Evolutionary conservation across 768 basidiomycete genomes (phyloP).

Genomic region (Strobilomyces echinocephalus): DNA sequence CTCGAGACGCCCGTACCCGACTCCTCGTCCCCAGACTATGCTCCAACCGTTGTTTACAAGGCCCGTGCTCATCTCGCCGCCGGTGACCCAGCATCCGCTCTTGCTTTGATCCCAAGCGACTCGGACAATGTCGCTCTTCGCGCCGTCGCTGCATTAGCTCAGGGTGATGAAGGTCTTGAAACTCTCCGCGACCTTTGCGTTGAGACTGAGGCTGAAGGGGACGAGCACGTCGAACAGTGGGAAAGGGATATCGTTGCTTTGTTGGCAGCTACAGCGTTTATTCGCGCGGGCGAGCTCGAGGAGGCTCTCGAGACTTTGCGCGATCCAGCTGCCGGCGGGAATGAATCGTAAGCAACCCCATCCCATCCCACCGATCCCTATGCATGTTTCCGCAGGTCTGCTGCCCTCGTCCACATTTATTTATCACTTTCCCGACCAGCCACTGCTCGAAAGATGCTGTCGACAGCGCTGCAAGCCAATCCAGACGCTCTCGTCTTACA

Average conservation of each 20-base stretch:
- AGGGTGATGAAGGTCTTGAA: conserved; percentile 60
- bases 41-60: conserved; percentile 66
- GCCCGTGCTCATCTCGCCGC: conserved; percentile 75
- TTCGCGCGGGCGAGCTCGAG: conserved; percentile 78
- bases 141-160: conserved; percentile 71
- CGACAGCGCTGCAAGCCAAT: conserved; percentile 76
- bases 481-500: conserved; percentile 90
- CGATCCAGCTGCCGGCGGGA: conserved; percentile 62
- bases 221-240: conserved; percentile 56
- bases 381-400: conserved; percentile 48
- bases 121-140: conserved; percentile 64
- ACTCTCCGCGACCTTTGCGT: conserved; percentile 80
- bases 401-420: conserved; percentile 79
- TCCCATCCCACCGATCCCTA: background rate
- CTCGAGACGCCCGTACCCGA: conserved; percentile 53
- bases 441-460: conserved; percentile 82
- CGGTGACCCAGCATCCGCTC: conserved; percentile 50
- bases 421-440: conserved; percentile 86
- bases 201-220: conserved; percentile 74
- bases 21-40: conserved; percentile 58
- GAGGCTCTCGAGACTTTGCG: conserved; percentile 89
- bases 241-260: conserved; percentile 75
- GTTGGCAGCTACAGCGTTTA: conserved; percentile 83
- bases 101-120: conserved; percentile 51
- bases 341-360: conserved; percentile 69